phyloP scores from a whole-genome alignment of 495 filamentous ascomycete species.

The Xylaria castorea region DNA sequence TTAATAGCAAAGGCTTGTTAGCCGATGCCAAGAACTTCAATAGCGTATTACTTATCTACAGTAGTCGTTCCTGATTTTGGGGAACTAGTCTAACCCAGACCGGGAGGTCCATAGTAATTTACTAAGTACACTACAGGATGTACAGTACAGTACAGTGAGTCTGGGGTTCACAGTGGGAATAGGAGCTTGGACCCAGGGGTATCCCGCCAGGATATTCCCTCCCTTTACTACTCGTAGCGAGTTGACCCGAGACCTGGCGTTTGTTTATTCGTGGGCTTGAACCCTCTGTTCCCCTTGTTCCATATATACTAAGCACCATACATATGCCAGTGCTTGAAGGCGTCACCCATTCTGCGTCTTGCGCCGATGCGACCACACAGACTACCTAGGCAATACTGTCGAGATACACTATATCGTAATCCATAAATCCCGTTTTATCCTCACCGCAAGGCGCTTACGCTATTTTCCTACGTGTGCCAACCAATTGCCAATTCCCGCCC shows the following conservation, averaged over 20 bases:
- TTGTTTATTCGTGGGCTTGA: constrained; percentile 13
- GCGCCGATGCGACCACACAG: background rate
- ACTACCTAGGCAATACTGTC: background rate
- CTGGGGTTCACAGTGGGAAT: constrained; percentile 1
- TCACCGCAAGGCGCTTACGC: background rate
- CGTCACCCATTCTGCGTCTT: background rate
- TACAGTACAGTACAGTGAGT: background rate
- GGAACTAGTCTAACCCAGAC: background rate
- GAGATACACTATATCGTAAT: constrained; percentile 7
- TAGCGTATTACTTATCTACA: background rate
- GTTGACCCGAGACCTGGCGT: constrained; percentile 5
- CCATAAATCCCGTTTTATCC: background rate
- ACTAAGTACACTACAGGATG: background rate
- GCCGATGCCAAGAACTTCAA: constrained; percentile 7
- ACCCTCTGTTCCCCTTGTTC: background rate
- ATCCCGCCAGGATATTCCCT: background rate
- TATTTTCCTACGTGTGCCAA: background rate
- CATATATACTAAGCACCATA: too few species aligned
- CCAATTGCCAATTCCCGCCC: constrained; percentile 6
- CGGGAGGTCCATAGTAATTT: background rate
- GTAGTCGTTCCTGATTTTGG: background rate
- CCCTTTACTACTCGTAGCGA: background rate
- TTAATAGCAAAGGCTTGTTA: background rate
- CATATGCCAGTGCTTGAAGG: too few species aligned
- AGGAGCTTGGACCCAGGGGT: constrained; percentile 18